Evolutionary conservation across 164 flowering plant genomes (phyloP).

Genomic region (Nymphaea thermarum): DNA sequence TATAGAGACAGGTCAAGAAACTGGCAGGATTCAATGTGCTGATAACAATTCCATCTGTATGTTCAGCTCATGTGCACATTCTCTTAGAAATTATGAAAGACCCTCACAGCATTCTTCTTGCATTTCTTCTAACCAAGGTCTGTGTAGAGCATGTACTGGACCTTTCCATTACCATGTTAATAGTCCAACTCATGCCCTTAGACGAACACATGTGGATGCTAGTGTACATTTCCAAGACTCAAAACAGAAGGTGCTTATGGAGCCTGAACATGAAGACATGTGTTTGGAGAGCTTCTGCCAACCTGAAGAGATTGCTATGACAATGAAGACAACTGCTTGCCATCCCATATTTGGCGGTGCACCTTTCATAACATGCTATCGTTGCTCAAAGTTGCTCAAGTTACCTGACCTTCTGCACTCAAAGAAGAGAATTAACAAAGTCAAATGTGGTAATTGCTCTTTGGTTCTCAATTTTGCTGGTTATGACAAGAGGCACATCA

Average conservation of each 20-base stretch:
- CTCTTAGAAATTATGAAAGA: constrained; percentile 22
- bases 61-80: constrained; percentile 15
- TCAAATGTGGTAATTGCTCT: constrained; percentile 60
- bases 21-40: neutral
- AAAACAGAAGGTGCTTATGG: neutral
- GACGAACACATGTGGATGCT: neutral
- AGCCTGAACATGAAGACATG: neutral
- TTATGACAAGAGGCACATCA: constrained; percentile 19
- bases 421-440: constrained; percentile 28
- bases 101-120: constrained; percentile 22
- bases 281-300: neutral
- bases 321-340: constrained; percentile 31
- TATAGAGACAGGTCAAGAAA: neutral
- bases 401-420: constrained; percentile 57
- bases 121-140: constrained; percentile 12
- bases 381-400: constrained; percentile 41
- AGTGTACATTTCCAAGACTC: neutral
- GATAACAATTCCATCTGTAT: neutral
- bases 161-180: constrained; percentile 10
- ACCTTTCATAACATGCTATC: constrained; percentile 52
- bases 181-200: constrained; percentile 11
- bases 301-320: constrained; percentile 11
- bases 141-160: constrained; percentile 14
- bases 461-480: constrained; percentile 47
- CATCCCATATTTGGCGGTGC: constrained; percentile 68